These are phyloP conservation scores for Vanilla planifolia DNA, from an alignment of 106 monocot genomes.

Conservation along the genomic window DNA sequence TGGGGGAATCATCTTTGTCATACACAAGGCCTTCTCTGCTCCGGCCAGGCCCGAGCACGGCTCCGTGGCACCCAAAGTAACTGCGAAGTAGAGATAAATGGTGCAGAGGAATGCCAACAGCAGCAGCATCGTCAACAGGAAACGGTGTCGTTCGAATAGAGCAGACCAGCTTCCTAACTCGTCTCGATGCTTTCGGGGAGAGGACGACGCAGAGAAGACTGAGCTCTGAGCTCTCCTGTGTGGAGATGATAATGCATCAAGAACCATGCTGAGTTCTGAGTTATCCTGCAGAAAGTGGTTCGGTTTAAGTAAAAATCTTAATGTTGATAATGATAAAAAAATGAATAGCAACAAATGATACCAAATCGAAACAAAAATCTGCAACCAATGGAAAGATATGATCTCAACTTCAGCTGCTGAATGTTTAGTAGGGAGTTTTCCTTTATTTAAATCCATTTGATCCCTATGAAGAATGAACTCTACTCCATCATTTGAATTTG, in stretches of 20 bases:
- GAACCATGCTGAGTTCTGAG: too few species aligned
- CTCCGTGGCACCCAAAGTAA: conserved; percentile 43
- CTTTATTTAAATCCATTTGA: too few species aligned
- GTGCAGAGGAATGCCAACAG: conserved; percentile 68
- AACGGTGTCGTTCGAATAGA: conserved; percentile 61
- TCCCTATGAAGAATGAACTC: too few species aligned
- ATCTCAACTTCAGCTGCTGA: too few species aligned
- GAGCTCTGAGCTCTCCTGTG: conserved; percentile 54
- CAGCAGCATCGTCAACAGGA: conserved; percentile 63
- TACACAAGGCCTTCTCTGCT: conserved; percentile 48
- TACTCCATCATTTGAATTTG: too few species aligned
- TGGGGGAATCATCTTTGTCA: conserved; percentile 36
- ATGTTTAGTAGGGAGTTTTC: too few species aligned
- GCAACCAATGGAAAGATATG: too few species aligned
- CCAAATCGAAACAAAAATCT: too few species aligned
- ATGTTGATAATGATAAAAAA: too few species aligned
- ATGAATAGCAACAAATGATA: too few species aligned
- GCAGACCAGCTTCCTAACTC: conserved; percentile 54
- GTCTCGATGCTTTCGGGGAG: conserved; percentile 37
- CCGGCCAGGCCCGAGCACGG: conserved; percentile 52
- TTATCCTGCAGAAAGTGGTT: too few species aligned
- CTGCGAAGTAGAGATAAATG: conserved; percentile 78
- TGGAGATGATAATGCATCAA: conserved; percentile 64
- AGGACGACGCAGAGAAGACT: conserved; percentile 16
- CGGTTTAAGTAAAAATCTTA: too few species aligned